phyloP scores from a whole-genome alignment of 108 stramenopile species.

The Phaeodactylum tricornutum region DNA sequence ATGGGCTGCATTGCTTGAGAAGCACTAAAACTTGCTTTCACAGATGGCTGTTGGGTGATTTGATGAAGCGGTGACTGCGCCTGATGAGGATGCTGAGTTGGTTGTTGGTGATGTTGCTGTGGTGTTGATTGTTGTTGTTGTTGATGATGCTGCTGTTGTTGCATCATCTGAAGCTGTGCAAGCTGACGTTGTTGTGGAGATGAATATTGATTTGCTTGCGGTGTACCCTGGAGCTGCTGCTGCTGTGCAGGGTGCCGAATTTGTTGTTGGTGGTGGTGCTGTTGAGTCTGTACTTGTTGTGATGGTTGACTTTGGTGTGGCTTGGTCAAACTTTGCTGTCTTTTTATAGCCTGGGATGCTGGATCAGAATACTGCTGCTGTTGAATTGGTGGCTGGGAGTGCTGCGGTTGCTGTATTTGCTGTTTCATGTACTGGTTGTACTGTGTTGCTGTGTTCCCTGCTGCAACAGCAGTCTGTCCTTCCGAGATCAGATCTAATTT shows the following conservation, averaged over 20 bases:
- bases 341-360: neutral
- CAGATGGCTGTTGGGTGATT: neutral
- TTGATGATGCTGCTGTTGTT: constrained; percentile 26
- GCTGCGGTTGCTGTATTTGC: neutral
- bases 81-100: too few species aligned
- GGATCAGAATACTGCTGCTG: neutral
- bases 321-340: constrained; percentile 10
- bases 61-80: neutral
- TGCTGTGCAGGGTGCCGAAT: constrained; percentile 3
- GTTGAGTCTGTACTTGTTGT: neutral
- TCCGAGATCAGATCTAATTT: too few species aligned
- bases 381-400: neutral
- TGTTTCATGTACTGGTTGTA: too few species aligned
- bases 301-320: neutral
- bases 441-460: too few species aligned
- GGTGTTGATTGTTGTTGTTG: constrained; percentile 15
- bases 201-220: constrained; percentile 5
- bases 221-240: constrained; percentile 5
- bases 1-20: neutral
- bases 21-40: neutral
- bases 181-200: constrained; percentile 10
- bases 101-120: too few species aligned
- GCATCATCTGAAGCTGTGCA: constrained; percentile 19
- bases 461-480: too few species aligned
- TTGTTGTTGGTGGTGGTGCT: constrained; percentile 1